These are phyloP conservation scores for Wickerhamiella infanticola DNA, from an alignment of 1,139 yeast genomes.

Conservation along the genomic window DNA sequence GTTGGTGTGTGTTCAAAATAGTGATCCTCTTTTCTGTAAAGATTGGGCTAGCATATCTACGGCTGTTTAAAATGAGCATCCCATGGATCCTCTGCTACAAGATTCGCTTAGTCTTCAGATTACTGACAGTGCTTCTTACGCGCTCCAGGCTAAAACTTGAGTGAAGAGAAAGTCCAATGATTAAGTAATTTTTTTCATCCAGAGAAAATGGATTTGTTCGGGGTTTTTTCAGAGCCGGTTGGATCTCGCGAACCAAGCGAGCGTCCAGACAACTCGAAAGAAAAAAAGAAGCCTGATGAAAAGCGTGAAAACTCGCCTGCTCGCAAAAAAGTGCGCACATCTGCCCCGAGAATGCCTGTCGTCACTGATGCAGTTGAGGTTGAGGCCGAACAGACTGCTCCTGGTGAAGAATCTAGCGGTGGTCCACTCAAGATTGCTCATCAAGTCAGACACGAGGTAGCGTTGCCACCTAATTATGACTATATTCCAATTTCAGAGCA, in stretches of 20 bases:
- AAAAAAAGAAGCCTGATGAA: slow-evolving; percentile 4
- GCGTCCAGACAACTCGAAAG: slow-evolving; percentile 3
- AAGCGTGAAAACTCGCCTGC: background rate
- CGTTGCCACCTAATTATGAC: slow-evolving; percentile 81
- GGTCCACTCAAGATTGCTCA: slow-evolving; percentile 38
- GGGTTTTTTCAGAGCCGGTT: slow-evolving; percentile 18
- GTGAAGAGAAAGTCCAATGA: background rate
- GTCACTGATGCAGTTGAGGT: slow-evolving; percentile 84
- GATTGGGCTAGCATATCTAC: too few species aligned
- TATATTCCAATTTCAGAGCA: slow-evolving; percentile 83
- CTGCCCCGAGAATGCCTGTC: slow-evolving; percentile 1
- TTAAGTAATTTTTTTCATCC: background rate
- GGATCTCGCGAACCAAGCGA: slow-evolving; percentile 1
- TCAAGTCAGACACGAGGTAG: slow-evolving; percentile 96
- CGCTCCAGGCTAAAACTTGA: too few species aligned
- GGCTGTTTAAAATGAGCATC: too few species aligned
- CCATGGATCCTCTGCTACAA: too few species aligned
- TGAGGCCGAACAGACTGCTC: slow-evolving; percentile 72
- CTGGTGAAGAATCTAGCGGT: slow-evolving; percentile 23
- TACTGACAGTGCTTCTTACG: too few species aligned
- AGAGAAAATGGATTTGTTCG: slow-evolving; percentile 15
- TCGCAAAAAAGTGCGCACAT: slow-evolving; percentile 1
- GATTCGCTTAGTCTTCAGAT: too few species aligned
- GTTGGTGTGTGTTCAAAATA: too few species aligned
- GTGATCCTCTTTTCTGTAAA: too few species aligned